phyloP scores from a whole-genome alignment of 495 filamentous ascomycete genomes.

The Lineolata rhizophorae region DNA sequence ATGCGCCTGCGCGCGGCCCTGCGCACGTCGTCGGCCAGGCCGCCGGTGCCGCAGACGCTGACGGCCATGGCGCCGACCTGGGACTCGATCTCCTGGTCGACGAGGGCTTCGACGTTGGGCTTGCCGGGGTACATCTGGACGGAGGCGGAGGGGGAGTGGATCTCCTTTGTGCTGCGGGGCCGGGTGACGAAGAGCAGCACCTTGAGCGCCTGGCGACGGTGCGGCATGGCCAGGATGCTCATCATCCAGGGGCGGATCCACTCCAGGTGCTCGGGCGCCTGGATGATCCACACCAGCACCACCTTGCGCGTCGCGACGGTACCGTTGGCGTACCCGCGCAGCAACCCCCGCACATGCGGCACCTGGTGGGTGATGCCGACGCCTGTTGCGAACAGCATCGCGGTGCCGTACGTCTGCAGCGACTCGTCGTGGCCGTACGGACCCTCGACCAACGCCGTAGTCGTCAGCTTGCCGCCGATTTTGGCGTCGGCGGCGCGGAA shows the following conservation, averaged over 20 bases:
- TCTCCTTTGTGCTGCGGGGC: constrained; percentile 49
- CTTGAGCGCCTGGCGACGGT: constrained; percentile 52
- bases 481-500: constrained; percentile 36
- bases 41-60: constrained; percentile 68
- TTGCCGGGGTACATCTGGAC: constrained; percentile 73
- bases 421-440: constrained; percentile 66
- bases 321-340: constrained; percentile 47
- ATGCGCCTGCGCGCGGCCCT: constrained; percentile 46
- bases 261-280: constrained; percentile 65
- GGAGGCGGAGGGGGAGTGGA: constrained; percentile 42
- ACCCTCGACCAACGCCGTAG: constrained; percentile 52
- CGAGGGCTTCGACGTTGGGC: constrained; percentile 55
- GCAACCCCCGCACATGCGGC: constrained; percentile 63
- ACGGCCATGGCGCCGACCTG: constrained; percentile 82
- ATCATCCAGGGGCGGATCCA: constrained; percentile 95
- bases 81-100: constrained; percentile 53
- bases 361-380: constrained; percentile 91
- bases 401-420: constrained; percentile 76
- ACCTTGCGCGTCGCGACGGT: constrained; percentile 61
- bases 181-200: constrained; percentile 78
- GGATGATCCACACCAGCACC: constrained; percentile 77
- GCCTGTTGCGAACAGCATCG: constrained; percentile 75
- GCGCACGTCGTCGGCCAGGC: constrained; percentile 65
- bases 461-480: constrained; percentile 22
- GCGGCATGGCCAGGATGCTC: constrained; percentile 53